phyloP scores from a whole-genome alignment of 805 yeast species.

The Starmerella geochares region DNA sequence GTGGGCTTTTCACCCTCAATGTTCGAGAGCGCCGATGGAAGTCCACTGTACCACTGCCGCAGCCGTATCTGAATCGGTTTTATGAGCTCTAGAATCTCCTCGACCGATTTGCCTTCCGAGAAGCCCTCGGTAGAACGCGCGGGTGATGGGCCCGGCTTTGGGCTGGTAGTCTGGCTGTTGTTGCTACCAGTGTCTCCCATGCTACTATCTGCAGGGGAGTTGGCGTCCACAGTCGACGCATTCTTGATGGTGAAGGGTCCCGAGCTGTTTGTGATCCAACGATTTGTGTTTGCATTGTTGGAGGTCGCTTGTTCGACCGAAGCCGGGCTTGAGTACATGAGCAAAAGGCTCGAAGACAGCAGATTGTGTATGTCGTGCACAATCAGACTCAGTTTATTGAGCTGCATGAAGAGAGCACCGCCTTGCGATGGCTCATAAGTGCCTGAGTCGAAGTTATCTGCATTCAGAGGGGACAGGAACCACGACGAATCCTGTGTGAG shows the following conservation, averaged over 20 bases:
- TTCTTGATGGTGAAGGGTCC: not conserved
- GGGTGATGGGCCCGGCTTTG: not conserved
- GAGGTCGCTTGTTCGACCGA: constrained; percentile 18
- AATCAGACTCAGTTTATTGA: constrained; percentile 30
- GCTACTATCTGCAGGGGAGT: not conserved
- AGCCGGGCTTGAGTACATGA: constrained; percentile 20
- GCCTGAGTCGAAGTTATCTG: constrained; percentile 30
- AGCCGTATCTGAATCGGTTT: constrained; percentile 40
- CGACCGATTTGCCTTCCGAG: constrained; percentile 26
- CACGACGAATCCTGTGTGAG: constrained; percentile 64
- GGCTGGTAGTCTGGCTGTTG: not conserved
- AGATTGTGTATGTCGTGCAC: constrained; percentile 35
- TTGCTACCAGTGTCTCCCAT: not conserved
- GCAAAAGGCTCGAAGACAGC: constrained; percentile 16
- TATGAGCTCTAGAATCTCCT: constrained; percentile 60
- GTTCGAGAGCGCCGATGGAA: constrained; percentile 28
- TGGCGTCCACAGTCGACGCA: not conserved
- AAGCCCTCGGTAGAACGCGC: not conserved
- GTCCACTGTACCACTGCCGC: constrained; percentile 31
- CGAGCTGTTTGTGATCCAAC: not conserved
- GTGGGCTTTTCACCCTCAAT: constrained; percentile 29
- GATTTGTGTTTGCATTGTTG: constrained; percentile 20
- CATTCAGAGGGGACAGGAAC: constrained; percentile 42
- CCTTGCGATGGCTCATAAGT: constrained; percentile 13
- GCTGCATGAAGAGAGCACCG: constrained; percentile 30